These are phyloP conservation scores for Termitomyces sp. DNA, from an alignment of 768 basidiomycete species.

Conservation along the genomic window DNA sequence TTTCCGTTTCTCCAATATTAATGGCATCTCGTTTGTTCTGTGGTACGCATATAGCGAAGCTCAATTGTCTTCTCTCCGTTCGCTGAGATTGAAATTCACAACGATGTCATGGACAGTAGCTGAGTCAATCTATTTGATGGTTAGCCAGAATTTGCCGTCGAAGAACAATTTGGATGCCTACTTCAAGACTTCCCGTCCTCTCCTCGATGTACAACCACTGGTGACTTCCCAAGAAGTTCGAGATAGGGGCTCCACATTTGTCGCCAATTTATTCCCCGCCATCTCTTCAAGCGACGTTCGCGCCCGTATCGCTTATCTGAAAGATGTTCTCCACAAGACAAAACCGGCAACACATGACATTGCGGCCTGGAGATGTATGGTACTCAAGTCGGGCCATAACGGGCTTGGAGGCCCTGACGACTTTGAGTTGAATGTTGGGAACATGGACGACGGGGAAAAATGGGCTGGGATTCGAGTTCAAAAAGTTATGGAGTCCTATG, in stretches of 20 bases:
- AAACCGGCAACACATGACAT: slow-evolving; percentile 69
- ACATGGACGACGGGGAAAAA: slow-evolving; percentile 74
- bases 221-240: slow-evolving; percentile 68
- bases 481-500: slow-evolving; percentile 63
- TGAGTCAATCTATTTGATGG: background rate
- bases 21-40: background rate
- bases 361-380: slow-evolving; percentile 76
- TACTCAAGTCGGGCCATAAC: slow-evolving; percentile 52
- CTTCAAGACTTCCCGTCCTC: slow-evolving; percentile 37
- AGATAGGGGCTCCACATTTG: slow-evolving; percentile 69
- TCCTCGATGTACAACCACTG: slow-evolving; percentile 32
- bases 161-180: slow-evolving; percentile 44
- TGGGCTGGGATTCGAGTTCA: slow-evolving; percentile 62
- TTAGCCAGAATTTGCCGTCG: background rate
- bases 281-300: slow-evolving; percentile 46
- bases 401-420: slow-evolving; percentile 73
- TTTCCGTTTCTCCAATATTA: background rate
- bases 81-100: background rate
- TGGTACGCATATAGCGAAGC: background rate
- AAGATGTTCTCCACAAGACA: slow-evolving; percentile 48
- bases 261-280: slow-evolving; percentile 58
- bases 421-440: slow-evolving; percentile 59
- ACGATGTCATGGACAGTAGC: no score
- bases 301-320: slow-evolving; percentile 44
- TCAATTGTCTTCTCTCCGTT: background rate